These are phyloP conservation scores for Phytophthora lateralis DNA, from an alignment of 352 stramenopile genomes.

Conservation along the genomic window DNA sequence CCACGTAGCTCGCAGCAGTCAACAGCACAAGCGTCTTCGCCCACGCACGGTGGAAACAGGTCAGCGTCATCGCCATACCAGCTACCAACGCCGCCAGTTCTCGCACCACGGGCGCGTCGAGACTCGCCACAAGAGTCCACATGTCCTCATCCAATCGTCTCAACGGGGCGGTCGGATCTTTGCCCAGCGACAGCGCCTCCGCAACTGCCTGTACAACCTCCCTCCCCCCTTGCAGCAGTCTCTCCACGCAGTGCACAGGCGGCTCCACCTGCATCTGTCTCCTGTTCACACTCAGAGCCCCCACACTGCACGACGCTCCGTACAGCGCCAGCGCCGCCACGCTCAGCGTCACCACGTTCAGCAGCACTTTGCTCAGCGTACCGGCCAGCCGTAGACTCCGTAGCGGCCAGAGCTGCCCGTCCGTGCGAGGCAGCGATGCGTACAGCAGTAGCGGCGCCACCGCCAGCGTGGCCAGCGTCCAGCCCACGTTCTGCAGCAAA, in stretches of 20 bases:
- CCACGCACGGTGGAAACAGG: slow-evolving; percentile 64
- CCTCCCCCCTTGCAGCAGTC: slow-evolving; percentile 22
- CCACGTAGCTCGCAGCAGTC: slow-evolving; percentile 26
- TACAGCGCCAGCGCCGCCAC: slow-evolving; percentile 28
- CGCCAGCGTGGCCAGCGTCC: slow-evolving; percentile 50
- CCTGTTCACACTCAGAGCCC: slow-evolving; percentile 25
- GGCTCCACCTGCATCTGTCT: slow-evolving; percentile 30
- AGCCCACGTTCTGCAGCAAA: slow-evolving; percentile 55
- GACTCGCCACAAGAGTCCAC: slow-evolving; percentile 36
- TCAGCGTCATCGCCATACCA: slow-evolving; percentile 30
- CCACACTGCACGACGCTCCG: slow-evolving; percentile 29
- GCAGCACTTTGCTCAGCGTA: slow-evolving; percentile 38
- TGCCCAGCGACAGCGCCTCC: slow-evolving; percentile 19
- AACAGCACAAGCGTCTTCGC: slow-evolving; percentile 66
- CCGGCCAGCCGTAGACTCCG: slow-evolving; percentile 35
- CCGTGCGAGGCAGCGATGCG: slow-evolving; percentile 24
- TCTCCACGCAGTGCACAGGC: slow-evolving; percentile 29
- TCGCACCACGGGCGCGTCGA: slow-evolving; percentile 29
- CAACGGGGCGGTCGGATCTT: slow-evolving; percentile 12
- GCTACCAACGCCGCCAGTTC: slow-evolving; percentile 22
- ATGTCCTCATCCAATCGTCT: slow-evolving; percentile 36
- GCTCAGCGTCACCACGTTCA: slow-evolving; percentile 45
- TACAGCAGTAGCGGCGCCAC: slow-evolving; percentile 62
- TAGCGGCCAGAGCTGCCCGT: slow-evolving; percentile 41
- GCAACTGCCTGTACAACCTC: slow-evolving; percentile 7